Evolutionary conservation across 495 filamentous ascomycete genomes (phyloP).

Genomic region (Penicillium malachiteum): DNA sequence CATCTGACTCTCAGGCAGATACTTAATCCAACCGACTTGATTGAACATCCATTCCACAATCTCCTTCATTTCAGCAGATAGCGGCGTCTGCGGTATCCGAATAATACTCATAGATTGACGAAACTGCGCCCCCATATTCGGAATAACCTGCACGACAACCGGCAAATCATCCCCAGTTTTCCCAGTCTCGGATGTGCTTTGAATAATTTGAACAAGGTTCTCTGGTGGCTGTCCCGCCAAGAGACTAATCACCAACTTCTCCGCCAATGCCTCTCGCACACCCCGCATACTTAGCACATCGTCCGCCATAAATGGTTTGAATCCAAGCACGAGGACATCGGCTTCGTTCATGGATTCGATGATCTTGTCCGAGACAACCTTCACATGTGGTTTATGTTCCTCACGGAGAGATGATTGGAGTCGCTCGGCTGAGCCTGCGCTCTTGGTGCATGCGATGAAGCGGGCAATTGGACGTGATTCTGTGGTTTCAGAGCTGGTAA

Average conservation of each 20-base stretch:
- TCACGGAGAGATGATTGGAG: conserved; percentile 10
- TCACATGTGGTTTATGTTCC: conserved; percentile 12
- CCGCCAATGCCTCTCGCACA: conserved; percentile 44
- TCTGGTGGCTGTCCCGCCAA: conserved; percentile 73
- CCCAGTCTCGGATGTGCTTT: conserved; percentile 24
- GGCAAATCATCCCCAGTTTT: conserved; percentile 1
- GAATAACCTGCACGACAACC: conserved; percentile 33
- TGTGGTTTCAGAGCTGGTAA: not conserved
- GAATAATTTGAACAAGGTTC: conserved; percentile 62
- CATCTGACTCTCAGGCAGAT: conserved; percentile 25
- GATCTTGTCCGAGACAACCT: conserved; percentile 20
- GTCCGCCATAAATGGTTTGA: conserved; percentile 37
- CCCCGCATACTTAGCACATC: conserved; percentile 29
- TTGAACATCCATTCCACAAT: conserved; percentile 27
- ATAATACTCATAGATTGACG: conserved; percentile 37
- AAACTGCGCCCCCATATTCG: conserved; percentile 36
- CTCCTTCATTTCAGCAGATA: conserved; percentile 14
- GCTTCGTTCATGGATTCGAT: conserved; percentile 27
- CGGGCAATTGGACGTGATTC: conserved; percentile 15
- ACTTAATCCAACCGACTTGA: conserved; percentile 34
- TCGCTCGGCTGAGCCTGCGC: conserved; percentile 21
- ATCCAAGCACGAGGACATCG: conserved; percentile 35
- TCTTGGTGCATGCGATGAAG: conserved; percentile 35
- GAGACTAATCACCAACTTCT: conserved; percentile 82
- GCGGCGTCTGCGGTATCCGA: conserved; percentile 15